phyloP scores from a whole-genome alignment of 345 rosid species.

The Brassica carinata region DNA sequence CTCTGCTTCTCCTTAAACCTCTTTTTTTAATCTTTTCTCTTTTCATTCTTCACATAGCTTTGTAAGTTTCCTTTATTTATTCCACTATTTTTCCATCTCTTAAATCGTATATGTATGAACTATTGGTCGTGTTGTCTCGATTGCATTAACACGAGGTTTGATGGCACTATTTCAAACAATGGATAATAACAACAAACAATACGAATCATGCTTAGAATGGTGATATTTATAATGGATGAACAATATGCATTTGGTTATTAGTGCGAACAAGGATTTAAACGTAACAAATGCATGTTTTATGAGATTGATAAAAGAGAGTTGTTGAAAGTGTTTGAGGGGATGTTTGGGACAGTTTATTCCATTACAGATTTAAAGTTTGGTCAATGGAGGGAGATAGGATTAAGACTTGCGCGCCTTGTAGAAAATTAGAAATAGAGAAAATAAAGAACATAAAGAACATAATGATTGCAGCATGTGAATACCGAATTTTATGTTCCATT shows the following conservation, averaged over 20 bases:
- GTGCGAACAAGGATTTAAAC: not conserved
- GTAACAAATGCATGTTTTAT: not conserved
- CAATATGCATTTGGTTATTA: not conserved
- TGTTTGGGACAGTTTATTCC: slow-evolving; percentile 5
- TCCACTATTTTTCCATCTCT: not conserved
- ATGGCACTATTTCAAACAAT: not conserved
- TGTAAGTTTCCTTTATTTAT: not conserved
- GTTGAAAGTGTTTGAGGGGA: not conserved
- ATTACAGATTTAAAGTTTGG: slow-evolving; percentile 20
- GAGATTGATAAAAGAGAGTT: not conserved
- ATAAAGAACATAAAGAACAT: slow-evolving; percentile 12
- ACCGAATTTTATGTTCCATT: not conserved
- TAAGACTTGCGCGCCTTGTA: slow-evolving; percentile 25
- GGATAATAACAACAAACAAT: not conserved
- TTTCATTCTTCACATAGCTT: slow-evolving; percentile 1
- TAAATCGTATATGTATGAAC: not conserved
- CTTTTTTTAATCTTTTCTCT: not conserved
- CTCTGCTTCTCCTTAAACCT: slow-evolving; percentile 47
- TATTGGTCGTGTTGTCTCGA: slow-evolving; percentile 4
- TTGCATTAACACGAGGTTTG: not conserved
- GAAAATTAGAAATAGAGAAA: slow-evolving; percentile 19
- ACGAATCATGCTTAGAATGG: not conserved
- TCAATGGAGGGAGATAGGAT: slow-evolving; percentile 30
- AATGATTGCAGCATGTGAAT: slow-evolving; percentile 40
- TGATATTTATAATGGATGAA: not conserved